These are phyloP conservation scores for Carex kokanica DNA, from an alignment of 176 grass and related monocot species.

Conservation along the genomic window DNA sequence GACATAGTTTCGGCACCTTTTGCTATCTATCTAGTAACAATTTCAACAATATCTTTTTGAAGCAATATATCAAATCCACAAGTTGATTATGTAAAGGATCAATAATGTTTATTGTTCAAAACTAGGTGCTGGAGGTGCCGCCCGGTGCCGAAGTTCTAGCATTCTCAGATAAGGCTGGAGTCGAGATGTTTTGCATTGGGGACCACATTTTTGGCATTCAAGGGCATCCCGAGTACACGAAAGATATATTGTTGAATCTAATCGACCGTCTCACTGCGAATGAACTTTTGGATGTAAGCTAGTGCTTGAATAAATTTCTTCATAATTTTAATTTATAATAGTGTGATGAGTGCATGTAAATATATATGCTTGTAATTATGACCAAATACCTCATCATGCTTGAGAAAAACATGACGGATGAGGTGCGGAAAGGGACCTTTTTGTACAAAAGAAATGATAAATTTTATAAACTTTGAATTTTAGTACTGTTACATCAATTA, in stretches of 20 bases:
- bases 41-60: too few relatives aligned
- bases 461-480: background rate
- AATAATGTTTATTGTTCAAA: conserved; percentile 5
- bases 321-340: background rate
- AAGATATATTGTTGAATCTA: conserved; percentile 69
- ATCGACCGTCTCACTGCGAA: conserved; percentile 51
- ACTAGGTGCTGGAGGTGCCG: conserved; percentile 74
- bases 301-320: background rate
- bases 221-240: conserved; percentile 86
- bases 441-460: background rate
- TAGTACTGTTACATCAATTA: background rate
- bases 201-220: conserved; percentile 72
- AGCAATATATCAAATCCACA: too few relatives aligned
- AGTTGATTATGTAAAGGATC: background rate
- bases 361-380: background rate
- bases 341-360: background rate
- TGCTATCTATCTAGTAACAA: too few relatives aligned
- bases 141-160: conserved; percentile 64
- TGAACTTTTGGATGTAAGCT: conserved; percentile 51
- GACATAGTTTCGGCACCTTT: background rate
- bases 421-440: background rate
- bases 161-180: conserved; percentile 53
- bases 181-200: conserved; percentile 75
- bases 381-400: background rate
- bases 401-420: background rate